phyloP scores from a whole-genome alignment of 106 monocot genomes.

The Narthecium ossifragum region DNA sequence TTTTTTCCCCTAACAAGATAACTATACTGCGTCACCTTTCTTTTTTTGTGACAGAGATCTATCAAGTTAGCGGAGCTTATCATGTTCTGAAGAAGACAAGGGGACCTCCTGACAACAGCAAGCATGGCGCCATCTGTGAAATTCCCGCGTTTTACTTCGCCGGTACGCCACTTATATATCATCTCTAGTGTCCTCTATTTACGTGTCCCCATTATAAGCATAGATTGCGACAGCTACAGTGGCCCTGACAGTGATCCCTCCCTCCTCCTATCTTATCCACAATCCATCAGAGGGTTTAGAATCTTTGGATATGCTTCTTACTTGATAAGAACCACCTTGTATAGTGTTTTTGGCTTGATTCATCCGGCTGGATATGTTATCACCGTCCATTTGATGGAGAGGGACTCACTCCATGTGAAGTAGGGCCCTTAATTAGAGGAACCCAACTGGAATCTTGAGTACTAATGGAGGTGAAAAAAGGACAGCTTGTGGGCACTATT shows the following conservation, averaged over 20 bases:
- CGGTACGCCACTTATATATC: constrained; percentile 9
- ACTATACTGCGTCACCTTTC: not conserved
- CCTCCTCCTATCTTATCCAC: constrained; percentile 2
- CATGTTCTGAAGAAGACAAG: no score
- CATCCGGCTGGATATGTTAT: not conserved
- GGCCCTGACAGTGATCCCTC: not conserved
- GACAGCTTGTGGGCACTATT: not conserved
- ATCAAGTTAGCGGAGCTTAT: no score
- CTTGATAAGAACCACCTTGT: not conserved
- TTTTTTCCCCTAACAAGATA: not conserved
- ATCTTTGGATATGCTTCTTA: not conserved
- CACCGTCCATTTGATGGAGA: not conserved
- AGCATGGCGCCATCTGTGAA: no score
- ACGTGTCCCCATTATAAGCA: not conserved
- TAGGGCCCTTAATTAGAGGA: not conserved
- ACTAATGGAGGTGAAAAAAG: not conserved
- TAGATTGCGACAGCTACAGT: constrained; percentile 2
- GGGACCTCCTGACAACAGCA: no score
- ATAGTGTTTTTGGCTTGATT: not conserved
- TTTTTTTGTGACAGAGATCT: not conserved
- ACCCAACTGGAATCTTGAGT: not conserved
- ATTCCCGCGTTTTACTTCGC: not conserved
- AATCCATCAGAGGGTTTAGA: not conserved
- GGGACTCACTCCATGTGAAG: constrained; percentile 1
- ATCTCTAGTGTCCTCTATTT: not conserved